A percentile compares a stretch with the other conserved stretches of the same genome.
These are phyloP conservation scores for Cystofilobasidium macerans DNA, from an alignment of 768 basidiomycete species.

Conservation along the genomic window DNA sequence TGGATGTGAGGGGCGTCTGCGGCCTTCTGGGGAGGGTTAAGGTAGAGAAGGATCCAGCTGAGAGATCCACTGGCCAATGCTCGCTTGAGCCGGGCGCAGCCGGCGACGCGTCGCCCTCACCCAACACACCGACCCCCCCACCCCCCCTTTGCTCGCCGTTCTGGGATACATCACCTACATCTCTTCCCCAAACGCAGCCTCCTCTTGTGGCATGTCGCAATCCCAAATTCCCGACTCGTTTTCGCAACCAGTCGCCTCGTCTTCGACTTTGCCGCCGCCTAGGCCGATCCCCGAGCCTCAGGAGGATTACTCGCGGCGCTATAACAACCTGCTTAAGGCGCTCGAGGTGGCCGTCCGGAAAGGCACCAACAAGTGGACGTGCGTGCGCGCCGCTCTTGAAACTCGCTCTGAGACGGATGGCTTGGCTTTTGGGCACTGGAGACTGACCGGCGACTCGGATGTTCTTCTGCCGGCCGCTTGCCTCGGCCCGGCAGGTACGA, in stretches of 20 bases:
- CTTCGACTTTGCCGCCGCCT: slow-evolving; percentile 8
- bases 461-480: not conserved
- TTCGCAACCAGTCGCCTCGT: not conserved
- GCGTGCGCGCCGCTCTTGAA: not conserved
- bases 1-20: too few relatives aligned
- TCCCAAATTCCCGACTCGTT: slow-evolving; percentile 3
- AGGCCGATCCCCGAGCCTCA: slow-evolving; percentile 16
- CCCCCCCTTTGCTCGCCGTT: not conserved
- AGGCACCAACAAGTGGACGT: slow-evolving; percentile 25
- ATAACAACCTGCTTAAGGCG: slow-evolving; percentile 11
- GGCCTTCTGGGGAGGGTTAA: too few relatives aligned
- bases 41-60: too few relatives aligned
- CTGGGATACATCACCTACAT: too few relatives aligned
- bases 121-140: not conserved
- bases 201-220: not conserved
- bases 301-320: slow-evolving; percentile 17
- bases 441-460: not conserved
- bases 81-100: too few relatives aligned
- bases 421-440: not conserved
- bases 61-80: too few relatives aligned
- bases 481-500: not conserved
- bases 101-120: too few relatives aligned
- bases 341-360: slow-evolving; percentile 18
- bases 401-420: not conserved
- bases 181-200: too few relatives aligned